These are phyloP conservation scores for Laburnicola sp. DNA, from an alignment of 2,329 filamentous ascomycete genomes.

Conservation along the genomic window DNA sequence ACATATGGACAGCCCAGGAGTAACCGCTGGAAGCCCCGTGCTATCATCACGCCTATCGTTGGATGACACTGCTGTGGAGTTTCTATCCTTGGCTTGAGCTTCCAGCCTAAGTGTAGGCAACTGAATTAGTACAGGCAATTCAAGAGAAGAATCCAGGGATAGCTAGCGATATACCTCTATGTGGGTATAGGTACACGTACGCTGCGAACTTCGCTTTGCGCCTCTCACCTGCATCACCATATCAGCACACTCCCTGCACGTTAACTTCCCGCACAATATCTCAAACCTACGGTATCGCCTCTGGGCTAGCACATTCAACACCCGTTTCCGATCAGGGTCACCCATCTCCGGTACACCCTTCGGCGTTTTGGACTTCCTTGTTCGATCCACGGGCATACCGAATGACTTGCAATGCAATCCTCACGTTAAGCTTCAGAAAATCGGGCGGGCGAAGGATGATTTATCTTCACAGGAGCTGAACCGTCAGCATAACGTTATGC, in stretches of 20 bases:
- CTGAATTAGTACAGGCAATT: not conserved
- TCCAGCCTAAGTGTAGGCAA: slow-evolving; percentile 19
- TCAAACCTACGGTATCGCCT: slow-evolving; percentile 32
- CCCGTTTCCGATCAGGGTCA: slow-evolving; percentile 36
- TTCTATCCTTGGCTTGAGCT: slow-evolving; percentile 21
- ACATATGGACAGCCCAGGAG: not conserved
- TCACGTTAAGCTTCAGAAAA: slow-evolving; percentile 15
- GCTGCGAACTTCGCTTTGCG: slow-evolving; percentile 29
- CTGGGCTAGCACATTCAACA: slow-evolving; percentile 38
- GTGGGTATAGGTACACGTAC: no score
- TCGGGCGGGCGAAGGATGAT: no score
- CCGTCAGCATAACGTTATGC: no score
- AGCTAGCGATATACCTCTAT: not conserved
- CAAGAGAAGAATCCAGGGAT: not conserved
- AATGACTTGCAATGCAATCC: slow-evolving; percentile 23
- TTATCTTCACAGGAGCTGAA: no score
- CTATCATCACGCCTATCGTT: not conserved
- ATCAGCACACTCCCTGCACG: not conserved
- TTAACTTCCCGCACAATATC: not conserved
- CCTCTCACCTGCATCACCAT: slow-evolving; percentile 25
- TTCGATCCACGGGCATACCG: slow-evolving; percentile 27
- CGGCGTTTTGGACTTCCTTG: slow-evolving; percentile 26
- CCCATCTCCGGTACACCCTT: slow-evolving; percentile 26
- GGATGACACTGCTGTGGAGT: not conserved
- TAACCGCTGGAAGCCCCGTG: not conserved